phyloP scores from a whole-genome alignment of 2,329 filamentous ascomycete genomes.

The Pezicula radicicola region DNA sequence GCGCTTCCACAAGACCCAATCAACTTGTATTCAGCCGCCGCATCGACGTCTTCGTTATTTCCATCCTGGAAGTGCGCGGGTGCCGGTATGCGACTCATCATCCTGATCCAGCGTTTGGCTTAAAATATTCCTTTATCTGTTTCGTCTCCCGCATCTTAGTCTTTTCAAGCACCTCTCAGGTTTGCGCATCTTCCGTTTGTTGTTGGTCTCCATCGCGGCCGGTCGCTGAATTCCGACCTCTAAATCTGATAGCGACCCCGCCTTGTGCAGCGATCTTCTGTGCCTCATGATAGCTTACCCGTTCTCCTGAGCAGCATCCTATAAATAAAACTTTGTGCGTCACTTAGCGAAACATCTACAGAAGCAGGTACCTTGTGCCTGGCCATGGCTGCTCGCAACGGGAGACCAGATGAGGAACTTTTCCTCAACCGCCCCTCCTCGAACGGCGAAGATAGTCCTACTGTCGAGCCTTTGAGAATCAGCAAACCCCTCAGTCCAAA shows the following conservation, averaged over 20 bases:
- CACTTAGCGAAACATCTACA: conserved; percentile 18
- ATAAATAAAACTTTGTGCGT: conserved; percentile 27
- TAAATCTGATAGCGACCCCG: conserved; percentile 13
- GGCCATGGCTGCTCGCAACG: conserved; percentile 42
- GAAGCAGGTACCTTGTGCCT: conserved; percentile 15
- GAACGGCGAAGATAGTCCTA: conserved; percentile 62
- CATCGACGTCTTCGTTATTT: not conserved
- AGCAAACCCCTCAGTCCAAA: conserved; percentile 72
- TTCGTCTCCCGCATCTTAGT: conserved; percentile 14
- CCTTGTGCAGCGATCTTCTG: conserved; percentile 19
- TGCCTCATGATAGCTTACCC: conserved; percentile 24
- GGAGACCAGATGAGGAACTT: conserved; percentile 76
- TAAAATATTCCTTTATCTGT: conserved; percentile 11
- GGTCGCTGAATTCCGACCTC: conserved; percentile 13
- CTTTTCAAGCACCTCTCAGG: conserved; percentile 11
- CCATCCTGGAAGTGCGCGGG: not conserved
- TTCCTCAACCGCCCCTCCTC: conserved; percentile 57
- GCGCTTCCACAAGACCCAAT: not conserved
- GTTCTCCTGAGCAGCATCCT: conserved; percentile 17
- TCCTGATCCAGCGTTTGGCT: conserved; percentile 13
- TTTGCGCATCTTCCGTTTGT: conserved; percentile 9
- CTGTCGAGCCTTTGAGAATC: conserved; percentile 80
- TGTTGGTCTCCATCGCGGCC: conserved; percentile 17
- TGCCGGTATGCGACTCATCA: conserved; percentile 4
- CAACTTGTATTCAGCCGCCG: not conserved